A percentile compares a stretch with the other conserved stretches of the same genome.
phyloP scores from a whole-genome alignment of 2,329 filamentous ascomycete species.

The Ascochyta viciae-villosae region DNA sequence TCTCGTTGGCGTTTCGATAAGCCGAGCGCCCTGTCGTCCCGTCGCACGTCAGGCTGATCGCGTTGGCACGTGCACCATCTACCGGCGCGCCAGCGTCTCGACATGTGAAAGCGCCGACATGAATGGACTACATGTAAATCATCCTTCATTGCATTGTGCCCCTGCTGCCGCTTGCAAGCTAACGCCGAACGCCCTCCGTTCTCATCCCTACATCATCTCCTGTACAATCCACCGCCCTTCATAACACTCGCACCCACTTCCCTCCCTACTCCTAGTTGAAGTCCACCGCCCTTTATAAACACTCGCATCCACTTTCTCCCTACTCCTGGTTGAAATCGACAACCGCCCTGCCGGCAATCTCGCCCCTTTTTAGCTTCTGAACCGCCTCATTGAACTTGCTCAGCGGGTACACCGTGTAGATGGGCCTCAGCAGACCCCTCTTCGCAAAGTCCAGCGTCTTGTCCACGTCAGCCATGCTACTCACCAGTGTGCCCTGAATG shows the following conservation, averaged over 20 bases:
- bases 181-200: background rate
- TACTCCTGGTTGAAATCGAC: slow-evolving; percentile 59
- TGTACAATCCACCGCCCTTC: slow-evolving; percentile 2
- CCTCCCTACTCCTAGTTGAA: too few species aligned
- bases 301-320: background rate
- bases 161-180: background rate
- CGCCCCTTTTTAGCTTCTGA: slow-evolving; percentile 56
- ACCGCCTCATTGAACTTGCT: slow-evolving; percentile 59
- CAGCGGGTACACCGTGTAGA: slow-evolving; percentile 58
- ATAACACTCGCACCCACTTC: too few species aligned
- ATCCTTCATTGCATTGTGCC: background rate
- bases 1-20: slow-evolving; percentile 18
- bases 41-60: slow-evolving; percentile 26
- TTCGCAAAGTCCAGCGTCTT: slow-evolving; percentile 57
- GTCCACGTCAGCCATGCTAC: slow-evolving; percentile 57
- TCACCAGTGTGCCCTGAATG: slow-evolving; percentile 52
- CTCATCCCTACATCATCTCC: slow-evolving; percentile 1
- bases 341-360: slow-evolving; percentile 61
- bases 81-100: slow-evolving; percentile 5
- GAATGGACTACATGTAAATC: background rate
- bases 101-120: slow-evolving; percentile 9
- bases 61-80: slow-evolving; percentile 19
- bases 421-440: slow-evolving; percentile 58
- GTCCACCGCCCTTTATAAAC: too few species aligned
- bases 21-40: slow-evolving; percentile 10